Conservation (phyloP, 306 rosid genomes). For the Dryas alaskensis region DNA sequence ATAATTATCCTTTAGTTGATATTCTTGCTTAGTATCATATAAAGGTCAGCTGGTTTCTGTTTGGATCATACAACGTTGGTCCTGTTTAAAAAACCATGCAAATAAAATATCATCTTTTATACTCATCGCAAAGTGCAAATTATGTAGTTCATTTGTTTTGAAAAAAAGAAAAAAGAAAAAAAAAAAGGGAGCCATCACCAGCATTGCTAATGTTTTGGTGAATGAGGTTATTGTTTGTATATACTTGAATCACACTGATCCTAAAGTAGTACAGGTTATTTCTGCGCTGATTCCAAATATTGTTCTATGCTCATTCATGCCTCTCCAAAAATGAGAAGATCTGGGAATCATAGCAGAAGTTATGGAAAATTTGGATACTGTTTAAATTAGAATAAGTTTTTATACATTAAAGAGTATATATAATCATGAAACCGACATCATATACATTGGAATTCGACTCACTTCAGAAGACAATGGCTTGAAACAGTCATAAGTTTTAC, state of each 20-base stretch:
- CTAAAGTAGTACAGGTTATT: no score
- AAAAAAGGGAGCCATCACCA: neutral
- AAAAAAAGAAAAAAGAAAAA: no score
- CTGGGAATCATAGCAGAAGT: neutral
- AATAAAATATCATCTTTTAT: neutral
- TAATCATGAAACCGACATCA: no score
- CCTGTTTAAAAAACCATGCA: no score
- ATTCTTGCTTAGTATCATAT: no score
- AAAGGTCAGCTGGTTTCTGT: no score
- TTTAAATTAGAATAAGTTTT: no score
- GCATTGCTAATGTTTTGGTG: neutral
- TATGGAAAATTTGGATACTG: neutral
- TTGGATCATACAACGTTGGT: no score
- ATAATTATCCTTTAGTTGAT: no score
- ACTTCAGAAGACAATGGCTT: neutral
- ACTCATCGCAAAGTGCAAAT: neutral
- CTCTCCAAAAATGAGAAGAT: neutral
- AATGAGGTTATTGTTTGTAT: neutral
- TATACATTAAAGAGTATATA: no score
- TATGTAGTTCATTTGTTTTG: neutral
- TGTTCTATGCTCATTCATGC: neutral
- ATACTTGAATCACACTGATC: neutral
- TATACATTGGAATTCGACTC: neutral
- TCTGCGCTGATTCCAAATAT: neutral
- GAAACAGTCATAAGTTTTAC: neutral